Evolutionary conservation across 352 stramenopile species (phyloP), one percentile per base, ranked within the genome.

Genomic region (Thraustotheca clavata): DNA sequence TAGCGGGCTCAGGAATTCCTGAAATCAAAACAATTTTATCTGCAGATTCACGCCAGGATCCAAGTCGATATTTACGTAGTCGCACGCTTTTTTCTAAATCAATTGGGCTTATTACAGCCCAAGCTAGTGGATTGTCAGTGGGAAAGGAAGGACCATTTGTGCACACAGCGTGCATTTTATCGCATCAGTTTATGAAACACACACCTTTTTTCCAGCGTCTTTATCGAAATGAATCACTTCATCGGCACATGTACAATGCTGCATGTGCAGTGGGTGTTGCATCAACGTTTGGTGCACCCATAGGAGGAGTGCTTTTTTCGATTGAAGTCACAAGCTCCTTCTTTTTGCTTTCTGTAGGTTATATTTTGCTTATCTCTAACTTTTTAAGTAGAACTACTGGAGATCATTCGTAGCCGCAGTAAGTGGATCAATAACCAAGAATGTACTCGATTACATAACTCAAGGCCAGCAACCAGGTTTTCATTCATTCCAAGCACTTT

Each of bases 121-220:
- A 99, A 22, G 88, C 93, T 6, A 88, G 88, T 1, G 96, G 96
- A 2, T 81, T 99, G 12, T 86, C 97, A 24, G 89, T 99, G 1
- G 97, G 97, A 59, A 99, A 97, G 8, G 97, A 99, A 75, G 97
- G 97, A 31, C 95, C 97, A 0, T 99, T 98, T 80, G 95, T 99
- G n/a, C 94, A 98, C 77, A 95, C 97, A 62, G 93, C 94, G 73
- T 94, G 85, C 29, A 95, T 95, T 57, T 76, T 98, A 39, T 93
- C 91, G 24, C 87, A 98, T 67, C 80, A 95, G 41, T 68, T 97
- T 36, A 88, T 98, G 62, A 59, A 67, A 22, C 79, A 81, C 36
- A 76, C 80, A 1, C 70, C 73, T 0, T 62, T 83, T 38, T 98
- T 97, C 61, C 46, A 65, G 7, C 71, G 71, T 20, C 90, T 96